These are phyloP conservation scores for Sclerotinia borealis DNA, from an alignment of 2,329 filamentous ascomycete genomes.

Conservation along the genomic window DNA sequence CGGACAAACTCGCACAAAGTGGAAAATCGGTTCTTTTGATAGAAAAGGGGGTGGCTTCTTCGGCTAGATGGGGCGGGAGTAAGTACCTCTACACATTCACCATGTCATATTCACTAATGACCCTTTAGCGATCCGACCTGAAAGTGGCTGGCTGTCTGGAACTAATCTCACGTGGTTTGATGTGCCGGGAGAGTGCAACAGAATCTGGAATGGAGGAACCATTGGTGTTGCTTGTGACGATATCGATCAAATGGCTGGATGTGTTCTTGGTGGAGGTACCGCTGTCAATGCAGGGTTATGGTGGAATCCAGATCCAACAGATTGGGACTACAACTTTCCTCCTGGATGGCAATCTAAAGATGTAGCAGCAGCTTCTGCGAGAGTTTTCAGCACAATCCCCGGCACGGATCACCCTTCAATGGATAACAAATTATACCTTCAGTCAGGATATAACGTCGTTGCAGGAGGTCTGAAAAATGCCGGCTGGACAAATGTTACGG, in stretches of 20 bases:
- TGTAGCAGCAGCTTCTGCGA: slow-evolving; percentile 51
- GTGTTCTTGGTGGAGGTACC: slow-evolving; percentile 55
- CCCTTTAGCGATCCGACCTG: slow-evolving; percentile 23
- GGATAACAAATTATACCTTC: slow-evolving; percentile 62
- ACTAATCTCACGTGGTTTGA: slow-evolving; percentile 64
- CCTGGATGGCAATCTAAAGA: slow-evolving; percentile 62
- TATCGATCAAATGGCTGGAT: slow-evolving; percentile 67
- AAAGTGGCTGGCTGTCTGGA: slow-evolving; percentile 51
- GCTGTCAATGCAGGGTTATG: slow-evolving; percentile 60
- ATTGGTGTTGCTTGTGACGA: slow-evolving; percentile 55
- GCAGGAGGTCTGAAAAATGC: slow-evolving; percentile 50
- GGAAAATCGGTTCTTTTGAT: slow-evolving; percentile 60
- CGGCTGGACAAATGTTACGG: slow-evolving; percentile 58
- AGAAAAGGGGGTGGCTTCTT: slow-evolving; percentile 54
- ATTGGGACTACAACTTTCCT: slow-evolving; percentile 71
- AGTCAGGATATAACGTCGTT: slow-evolving; percentile 59
- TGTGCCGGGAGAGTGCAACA: slow-evolving; percentile 64
- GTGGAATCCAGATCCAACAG: slow-evolving; percentile 58
- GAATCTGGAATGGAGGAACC: slow-evolving; percentile 43
- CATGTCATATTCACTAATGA: slow-evolving; percentile 10
- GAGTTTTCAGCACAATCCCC: slow-evolving; percentile 64
- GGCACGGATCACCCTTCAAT: slow-evolving; percentile 60
- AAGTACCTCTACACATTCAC: slow-evolving; percentile 18
- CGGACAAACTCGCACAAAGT: slow-evolving; percentile 52
- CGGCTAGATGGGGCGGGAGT: slow-evolving; percentile 57